These are phyloP conservation scores for Arxiozyma slooffiae DNA, from an alignment of 1,139 yeast genomes.

Conservation along the genomic window DNA sequence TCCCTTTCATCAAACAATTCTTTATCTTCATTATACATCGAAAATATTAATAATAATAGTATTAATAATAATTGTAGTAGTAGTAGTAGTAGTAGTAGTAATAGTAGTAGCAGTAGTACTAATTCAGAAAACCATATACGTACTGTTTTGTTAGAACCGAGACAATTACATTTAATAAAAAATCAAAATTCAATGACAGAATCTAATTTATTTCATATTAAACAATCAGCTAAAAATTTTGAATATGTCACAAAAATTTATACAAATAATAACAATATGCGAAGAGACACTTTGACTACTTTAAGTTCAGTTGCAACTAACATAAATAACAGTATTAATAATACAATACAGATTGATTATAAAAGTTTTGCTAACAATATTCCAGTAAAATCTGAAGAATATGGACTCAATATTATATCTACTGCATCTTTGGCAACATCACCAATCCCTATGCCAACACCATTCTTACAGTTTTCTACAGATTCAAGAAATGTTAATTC, in stretches of 20 bases:
- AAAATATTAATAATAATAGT: too few species aligned
- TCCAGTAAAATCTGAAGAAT: constrained; percentile 4
- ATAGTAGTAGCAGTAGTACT: too few species aligned
- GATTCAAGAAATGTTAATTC: neutral
- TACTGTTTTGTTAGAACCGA: neutral
- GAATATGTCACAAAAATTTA: neutral
- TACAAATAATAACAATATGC: neutral
- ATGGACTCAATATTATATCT: neutral
- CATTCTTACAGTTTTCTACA: neutral
- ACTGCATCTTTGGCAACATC: neutral
- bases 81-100: too few species aligned
- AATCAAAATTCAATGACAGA: neutral
- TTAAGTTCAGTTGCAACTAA: neutral
- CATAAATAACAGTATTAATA: neutral
- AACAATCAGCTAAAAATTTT: neutral
- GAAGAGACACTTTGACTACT: neutral
- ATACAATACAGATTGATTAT: too few species aligned
- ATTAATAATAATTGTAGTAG: too few species aligned
- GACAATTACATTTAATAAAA: neutral
- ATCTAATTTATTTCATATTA: neutral
- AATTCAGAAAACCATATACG: neutral
- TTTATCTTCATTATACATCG: neutral
- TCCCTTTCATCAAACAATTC: neutral
- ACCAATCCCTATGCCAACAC: neutral
- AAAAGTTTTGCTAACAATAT: neutral